Percentiles rank a stretch among this genome's conserved stretches.
phyloP scores from a whole-genome alignment of 805 yeast genomes.

The Hanseniaspora hatyaiensis region DNA sequence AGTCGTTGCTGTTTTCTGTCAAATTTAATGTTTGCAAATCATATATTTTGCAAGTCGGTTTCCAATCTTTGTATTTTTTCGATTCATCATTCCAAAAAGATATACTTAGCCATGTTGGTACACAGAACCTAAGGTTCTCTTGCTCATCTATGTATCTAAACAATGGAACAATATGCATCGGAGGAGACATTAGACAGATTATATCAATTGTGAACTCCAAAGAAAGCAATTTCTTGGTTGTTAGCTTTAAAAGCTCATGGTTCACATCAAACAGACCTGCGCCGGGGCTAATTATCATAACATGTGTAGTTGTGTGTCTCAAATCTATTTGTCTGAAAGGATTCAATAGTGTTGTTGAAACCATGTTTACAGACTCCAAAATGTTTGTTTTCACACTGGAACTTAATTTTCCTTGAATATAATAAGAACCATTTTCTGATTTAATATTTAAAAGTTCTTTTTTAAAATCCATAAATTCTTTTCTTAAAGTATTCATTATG shows the following conservation, averaged over 20 bases:
- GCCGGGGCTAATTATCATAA: slow-evolving; percentile 79
- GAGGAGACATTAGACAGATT: slow-evolving; percentile 79
- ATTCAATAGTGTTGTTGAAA: slow-evolving; percentile 63
- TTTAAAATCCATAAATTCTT: slow-evolving; percentile 74
- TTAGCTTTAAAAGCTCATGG: slow-evolving; percentile 56
- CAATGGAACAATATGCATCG: slow-evolving; percentile 82
- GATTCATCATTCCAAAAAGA: slow-evolving; percentile 67
- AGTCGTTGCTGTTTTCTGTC: slow-evolving; percentile 77
- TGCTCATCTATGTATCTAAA: slow-evolving; percentile 55
- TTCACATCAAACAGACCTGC: slow-evolving; percentile 90
- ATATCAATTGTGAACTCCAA: slow-evolving; percentile 82
- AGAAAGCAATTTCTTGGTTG: slow-evolving; percentile 62
- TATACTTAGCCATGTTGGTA: slow-evolving; percentile 92
- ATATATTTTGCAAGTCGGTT: slow-evolving; percentile 88
- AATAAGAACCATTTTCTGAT: slow-evolving; percentile 27
- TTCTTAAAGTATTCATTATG: slow-evolving; percentile 75
- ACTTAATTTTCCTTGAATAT: slow-evolving; percentile 50
- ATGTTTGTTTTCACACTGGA: slow-evolving; percentile 87
- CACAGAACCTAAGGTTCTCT: slow-evolving; percentile 50
- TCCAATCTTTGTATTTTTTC: slow-evolving; percentile 50
- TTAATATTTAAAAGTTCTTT: slow-evolving; percentile 49
- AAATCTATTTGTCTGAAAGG: slow-evolving; percentile 76
- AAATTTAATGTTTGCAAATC: slow-evolving; percentile 97
- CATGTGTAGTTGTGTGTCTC: slow-evolving; percentile 83
- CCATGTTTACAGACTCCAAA: slow-evolving; percentile 75